Conservation (phyloP, 768 basidiomycete genomes). For the Tulasnella sp. region DNA sequence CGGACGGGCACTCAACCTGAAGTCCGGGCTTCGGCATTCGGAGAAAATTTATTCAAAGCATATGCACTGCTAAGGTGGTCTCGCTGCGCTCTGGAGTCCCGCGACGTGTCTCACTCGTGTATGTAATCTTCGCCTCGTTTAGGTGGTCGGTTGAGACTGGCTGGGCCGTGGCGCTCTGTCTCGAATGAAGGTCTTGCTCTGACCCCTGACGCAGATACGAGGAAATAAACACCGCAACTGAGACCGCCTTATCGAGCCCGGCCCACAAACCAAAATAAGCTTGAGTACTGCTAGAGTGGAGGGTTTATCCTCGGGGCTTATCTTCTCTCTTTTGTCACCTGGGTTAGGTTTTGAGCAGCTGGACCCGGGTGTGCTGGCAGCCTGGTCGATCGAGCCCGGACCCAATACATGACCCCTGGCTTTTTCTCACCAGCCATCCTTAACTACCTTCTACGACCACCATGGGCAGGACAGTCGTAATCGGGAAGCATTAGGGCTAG, state of each 20-base stretch:
- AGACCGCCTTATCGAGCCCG: not conserved
- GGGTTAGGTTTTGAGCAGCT: not conserved
- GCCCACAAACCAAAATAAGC: not conserved
- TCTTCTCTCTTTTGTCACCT: not conserved
- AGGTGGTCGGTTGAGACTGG: not conserved
- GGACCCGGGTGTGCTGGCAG: not conserved
- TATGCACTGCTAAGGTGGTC: not conserved
- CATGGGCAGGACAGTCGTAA: not conserved
- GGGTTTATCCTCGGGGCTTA: conserved; percentile 10
- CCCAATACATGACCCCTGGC: not conserved
- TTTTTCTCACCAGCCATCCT: not conserved
- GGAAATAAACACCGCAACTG: not conserved
- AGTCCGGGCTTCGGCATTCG: conserved; percentile 3
- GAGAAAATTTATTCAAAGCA: not conserved
- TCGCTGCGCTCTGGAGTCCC: no score
- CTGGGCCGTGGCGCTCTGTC: no score
- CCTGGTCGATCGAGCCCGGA: not conserved
- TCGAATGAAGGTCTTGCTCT: no score
- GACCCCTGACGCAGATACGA: not conserved
- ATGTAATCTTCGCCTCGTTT: not conserved
- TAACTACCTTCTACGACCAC: not conserved
- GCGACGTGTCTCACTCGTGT: not conserved
- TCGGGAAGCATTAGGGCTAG: not conserved
- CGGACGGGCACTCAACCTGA: not conserved
- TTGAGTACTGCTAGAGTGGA: not conserved